Conservation (phyloP, 2,329 filamentous ascomycete species). For the Lachnellula subtilissima region DNA sequence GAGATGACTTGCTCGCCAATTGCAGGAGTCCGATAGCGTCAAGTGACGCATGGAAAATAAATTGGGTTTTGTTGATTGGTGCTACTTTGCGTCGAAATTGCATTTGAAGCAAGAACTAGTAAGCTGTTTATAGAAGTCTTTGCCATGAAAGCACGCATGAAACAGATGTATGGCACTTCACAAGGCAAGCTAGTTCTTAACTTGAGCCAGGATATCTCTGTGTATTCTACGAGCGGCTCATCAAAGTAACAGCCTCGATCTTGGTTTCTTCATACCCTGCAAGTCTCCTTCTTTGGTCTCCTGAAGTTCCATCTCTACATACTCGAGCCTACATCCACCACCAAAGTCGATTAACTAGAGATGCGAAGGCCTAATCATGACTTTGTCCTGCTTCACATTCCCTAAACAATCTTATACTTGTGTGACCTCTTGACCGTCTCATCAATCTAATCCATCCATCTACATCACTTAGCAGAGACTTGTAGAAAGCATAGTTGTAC, state of each 20-base stretch:
- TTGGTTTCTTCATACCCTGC: conserved; percentile 7
- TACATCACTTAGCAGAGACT: conserved; percentile 6
- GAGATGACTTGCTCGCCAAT: too few relatives aligned
- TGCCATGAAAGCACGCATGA: background rate
- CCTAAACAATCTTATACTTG: conserved; percentile 84
- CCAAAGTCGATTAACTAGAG: conserved; percentile 89
- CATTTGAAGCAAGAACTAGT: too few relatives aligned
- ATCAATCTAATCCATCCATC: conserved; percentile 13
- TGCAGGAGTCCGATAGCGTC: too few relatives aligned
- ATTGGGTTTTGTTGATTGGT: too few relatives aligned
- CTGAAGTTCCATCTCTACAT: conserved; percentile 36
- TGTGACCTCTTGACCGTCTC: conserved; percentile 8
- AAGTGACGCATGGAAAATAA: too few relatives aligned
- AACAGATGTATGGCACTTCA: background rate
- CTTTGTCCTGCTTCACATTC: conserved; percentile 92
- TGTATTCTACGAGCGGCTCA: conserved; percentile 6
- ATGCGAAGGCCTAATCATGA: conserved; percentile 75
- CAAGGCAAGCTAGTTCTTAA: background rate
- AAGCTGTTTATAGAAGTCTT: too few relatives aligned
- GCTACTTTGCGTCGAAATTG: too few relatives aligned
- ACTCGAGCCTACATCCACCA: conserved; percentile 89
- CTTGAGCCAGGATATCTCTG: background rate
- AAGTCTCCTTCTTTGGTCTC: conserved; percentile 10
- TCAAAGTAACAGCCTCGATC: conserved; percentile 9
- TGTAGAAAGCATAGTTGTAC: background rate